Percentiles rank a stretch among this genome's conserved stretches.
Evolutionary conservation across 805 yeast genomes (phyloP).

Genomic region (Komagataella ulmi): DNA sequence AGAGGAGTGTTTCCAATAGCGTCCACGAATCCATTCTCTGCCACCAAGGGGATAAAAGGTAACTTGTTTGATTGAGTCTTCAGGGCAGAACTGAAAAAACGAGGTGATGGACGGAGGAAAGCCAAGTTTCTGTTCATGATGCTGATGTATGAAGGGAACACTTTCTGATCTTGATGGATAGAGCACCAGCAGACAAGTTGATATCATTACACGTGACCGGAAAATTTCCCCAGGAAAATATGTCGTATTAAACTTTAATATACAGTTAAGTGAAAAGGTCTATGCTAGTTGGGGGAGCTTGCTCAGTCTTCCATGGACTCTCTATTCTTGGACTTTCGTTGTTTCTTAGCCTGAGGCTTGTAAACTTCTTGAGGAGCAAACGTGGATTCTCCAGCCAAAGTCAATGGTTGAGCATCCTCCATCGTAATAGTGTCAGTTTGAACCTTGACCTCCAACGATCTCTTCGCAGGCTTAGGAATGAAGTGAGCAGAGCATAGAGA

Average conservation of each 20-base stretch:
- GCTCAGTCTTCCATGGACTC: background rate
- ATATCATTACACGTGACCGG: background rate
- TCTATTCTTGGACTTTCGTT: slow-evolving; percentile 5
- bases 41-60: slow-evolving; percentile 52
- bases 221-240: background rate
- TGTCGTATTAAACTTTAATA: background rate
- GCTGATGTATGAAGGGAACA: background rate
- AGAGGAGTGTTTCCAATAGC: slow-evolving; percentile 94
- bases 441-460: slow-evolving; percentile 68
- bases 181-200: background rate
- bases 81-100: background rate
- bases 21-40: slow-evolving; percentile 57
- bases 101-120: background rate
- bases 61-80: slow-evolving; percentile 4
- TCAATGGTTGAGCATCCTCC: slow-evolving; percentile 95
- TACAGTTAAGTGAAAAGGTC: background rate
- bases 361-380: slow-evolving; percentile 95
- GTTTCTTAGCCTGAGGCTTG: slow-evolving; percentile 23
- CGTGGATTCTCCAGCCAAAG: slow-evolving; percentile 56
- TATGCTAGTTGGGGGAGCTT: background rate
- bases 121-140: background rate
- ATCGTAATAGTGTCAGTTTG: slow-evolving; percentile 71
- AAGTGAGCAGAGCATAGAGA: slow-evolving; percentile 90
- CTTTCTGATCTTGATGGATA: background rate
- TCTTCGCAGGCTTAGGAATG: slow-evolving; percentile 81